These are phyloP conservation scores for Ganoderma resinaceum DNA, from an alignment of 1,284 basidiomycete species.

Conservation along the genomic window DNA sequence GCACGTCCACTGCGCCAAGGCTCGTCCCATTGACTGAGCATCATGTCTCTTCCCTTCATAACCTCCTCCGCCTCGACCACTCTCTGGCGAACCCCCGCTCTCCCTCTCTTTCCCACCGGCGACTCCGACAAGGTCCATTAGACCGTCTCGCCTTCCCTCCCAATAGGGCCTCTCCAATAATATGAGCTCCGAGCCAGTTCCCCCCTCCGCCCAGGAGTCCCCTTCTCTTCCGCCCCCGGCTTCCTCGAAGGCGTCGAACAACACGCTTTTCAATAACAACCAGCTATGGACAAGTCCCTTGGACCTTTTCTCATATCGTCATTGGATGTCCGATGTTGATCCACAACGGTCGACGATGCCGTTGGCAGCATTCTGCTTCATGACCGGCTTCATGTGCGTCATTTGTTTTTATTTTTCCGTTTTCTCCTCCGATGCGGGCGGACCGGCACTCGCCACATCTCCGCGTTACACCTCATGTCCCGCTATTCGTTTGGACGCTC, in stretches of 20 bases:
- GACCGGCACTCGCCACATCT: not conserved
- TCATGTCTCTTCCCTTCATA: conserved; percentile 25
- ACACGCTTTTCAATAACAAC: conserved; percentile 29
- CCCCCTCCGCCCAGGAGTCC: conserved; percentile 30
- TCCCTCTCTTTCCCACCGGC: conserved; percentile 17
- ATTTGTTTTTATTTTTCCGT: not conserved
- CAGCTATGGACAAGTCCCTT: conserved; percentile 38
- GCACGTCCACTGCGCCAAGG: conserved; percentile 25
- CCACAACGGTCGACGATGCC: conserved; percentile 62
- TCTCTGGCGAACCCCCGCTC: conserved; percentile 10
- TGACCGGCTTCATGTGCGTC: conserved; percentile 84
- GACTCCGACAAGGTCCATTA: conserved; percentile 12
- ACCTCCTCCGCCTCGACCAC: conserved; percentile 15
- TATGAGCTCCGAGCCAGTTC: conserved; percentile 16
- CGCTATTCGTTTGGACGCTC: not conserved
- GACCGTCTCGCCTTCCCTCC: conserved; percentile 3
- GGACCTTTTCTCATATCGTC: conserved; percentile 35
- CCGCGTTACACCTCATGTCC: not conserved
- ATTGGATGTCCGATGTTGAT: conserved; percentile 65
- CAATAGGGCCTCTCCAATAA: conserved; percentile 5
- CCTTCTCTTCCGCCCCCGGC: conserved; percentile 33
- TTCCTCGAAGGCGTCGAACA: conserved; percentile 27
- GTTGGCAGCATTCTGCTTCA: conserved; percentile 81
- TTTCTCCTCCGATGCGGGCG: not conserved
- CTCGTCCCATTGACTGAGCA: conserved; percentile 17